Conservation (phyloP, 768 basidiomycete genomes). For the Hericium alpestre region DNA sequence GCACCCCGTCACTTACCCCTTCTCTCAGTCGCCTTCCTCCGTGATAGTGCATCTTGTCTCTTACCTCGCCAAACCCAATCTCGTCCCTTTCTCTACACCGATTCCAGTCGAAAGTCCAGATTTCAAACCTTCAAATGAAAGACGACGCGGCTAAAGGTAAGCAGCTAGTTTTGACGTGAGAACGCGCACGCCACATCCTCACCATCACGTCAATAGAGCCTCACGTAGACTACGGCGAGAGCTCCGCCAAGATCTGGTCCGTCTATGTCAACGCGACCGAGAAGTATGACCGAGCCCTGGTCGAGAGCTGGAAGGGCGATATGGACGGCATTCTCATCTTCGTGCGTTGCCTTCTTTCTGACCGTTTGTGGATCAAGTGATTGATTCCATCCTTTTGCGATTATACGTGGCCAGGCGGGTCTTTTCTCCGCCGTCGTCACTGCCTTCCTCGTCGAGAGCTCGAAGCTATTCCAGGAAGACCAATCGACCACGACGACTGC, state of each 20-base stretch:
- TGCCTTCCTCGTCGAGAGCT: conserved; percentile 12
- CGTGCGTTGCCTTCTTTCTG: neutral
- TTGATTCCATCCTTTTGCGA: neutral
- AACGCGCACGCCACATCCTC: too few relatives aligned
- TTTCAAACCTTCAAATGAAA: too few relatives aligned
- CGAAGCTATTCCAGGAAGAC: conserved; percentile 10
- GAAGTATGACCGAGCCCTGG: neutral
- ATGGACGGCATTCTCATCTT: conserved; percentile 7
- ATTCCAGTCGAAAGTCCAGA: too few relatives aligned
- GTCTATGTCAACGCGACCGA: neutral
- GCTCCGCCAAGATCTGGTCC: conserved; percentile 6
- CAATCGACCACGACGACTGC: neutral
- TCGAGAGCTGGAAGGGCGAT: conserved; percentile 1
- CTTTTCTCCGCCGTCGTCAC: conserved; percentile 15
- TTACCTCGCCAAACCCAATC: too few relatives aligned
- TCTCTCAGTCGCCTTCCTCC: too few relatives aligned
- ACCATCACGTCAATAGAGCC: too few relatives aligned
- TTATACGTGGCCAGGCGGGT: conserved; percentile 10
- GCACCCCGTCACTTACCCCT: too few relatives aligned
- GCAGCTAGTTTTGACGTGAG: too few relatives aligned
- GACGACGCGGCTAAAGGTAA: too few relatives aligned
- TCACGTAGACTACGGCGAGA: neutral
- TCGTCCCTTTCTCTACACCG: too few relatives aligned
- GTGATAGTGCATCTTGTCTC: too few relatives aligned
- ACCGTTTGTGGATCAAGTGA: neutral